Conservation (phyloP, 1,139 yeast genomes). For the Pichia sp. region DNA sequence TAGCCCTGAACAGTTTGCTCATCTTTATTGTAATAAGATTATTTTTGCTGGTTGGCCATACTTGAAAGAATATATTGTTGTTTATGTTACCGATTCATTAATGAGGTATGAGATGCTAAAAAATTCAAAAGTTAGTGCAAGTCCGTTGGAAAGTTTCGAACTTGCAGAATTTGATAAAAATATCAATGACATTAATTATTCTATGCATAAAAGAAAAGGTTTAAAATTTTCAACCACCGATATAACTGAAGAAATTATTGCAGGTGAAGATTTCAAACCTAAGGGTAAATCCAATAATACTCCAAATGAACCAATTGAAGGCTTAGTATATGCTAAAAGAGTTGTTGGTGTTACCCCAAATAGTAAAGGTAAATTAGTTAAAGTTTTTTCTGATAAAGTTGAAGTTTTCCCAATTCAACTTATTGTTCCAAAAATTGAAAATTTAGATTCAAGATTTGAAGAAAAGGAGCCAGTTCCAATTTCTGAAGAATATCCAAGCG, state of each 20-base stretch:
- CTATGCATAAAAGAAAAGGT: slow-evolving; percentile 21
- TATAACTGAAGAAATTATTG: slow-evolving; percentile 18
- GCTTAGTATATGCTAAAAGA: slow-evolving; percentile 61
- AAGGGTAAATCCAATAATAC: slow-evolving; percentile 17
- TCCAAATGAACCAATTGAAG: slow-evolving; percentile 34
- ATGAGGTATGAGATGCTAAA: slow-evolving; percentile 41
- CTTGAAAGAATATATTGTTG: slow-evolving; percentile 70
- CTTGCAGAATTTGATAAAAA: slow-evolving; percentile 23
- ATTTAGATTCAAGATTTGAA: slow-evolving; percentile 66
- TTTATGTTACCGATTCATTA: slow-evolving; percentile 53
- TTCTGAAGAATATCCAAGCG: slow-evolving; percentile 73
- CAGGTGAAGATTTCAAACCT: slow-evolving; percentile 35
- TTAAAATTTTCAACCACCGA: slow-evolving; percentile 18
- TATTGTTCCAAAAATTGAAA: slow-evolving; percentile 66
- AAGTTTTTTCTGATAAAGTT: slow-evolving; percentile 49
- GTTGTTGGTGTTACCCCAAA: slow-evolving; percentile 74
- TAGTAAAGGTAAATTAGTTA: slow-evolving; percentile 66
- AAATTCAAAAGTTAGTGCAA: slow-evolving; percentile 32
- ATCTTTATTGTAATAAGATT: slow-evolving; percentile 49
- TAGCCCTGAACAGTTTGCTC: slow-evolving; percentile 53
- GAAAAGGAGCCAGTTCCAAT: slow-evolving; percentile 75
- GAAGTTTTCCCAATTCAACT: slow-evolving; percentile 70
- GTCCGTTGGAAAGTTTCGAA: slow-evolving; percentile 34
- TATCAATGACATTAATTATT: slow-evolving; percentile 17
- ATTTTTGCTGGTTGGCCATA: slow-evolving; percentile 88